Evolutionary conservation across 768 basidiomycete genomes (phyloP).

Genomic region (Russula lepida): DNA sequence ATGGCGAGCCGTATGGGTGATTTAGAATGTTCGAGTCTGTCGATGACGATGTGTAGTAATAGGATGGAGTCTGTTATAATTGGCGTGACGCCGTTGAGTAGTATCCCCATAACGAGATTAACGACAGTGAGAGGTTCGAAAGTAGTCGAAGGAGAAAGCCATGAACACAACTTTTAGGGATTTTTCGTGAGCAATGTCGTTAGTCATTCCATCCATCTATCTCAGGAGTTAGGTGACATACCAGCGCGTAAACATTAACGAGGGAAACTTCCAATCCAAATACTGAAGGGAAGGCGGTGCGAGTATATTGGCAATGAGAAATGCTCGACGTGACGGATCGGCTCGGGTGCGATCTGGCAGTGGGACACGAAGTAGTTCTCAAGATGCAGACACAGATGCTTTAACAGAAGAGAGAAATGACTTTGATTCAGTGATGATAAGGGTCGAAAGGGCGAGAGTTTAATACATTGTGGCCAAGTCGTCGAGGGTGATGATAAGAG

Average conservation of each 20-base stretch:
- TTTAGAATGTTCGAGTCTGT: constrained; percentile 7
- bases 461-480: no score
- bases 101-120: constrained; percentile 9
- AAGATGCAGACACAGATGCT: no score
- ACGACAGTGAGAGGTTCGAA: constrained; percentile 13
- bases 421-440: no score
- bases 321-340: no score
- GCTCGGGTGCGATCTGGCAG: no score
- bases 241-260: constrained; percentile 14
- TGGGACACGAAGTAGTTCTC: no score
- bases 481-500: constrained; percentile 11
- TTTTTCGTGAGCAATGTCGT: background rate
- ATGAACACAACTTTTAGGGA: constrained; percentile 5
- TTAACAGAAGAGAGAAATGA: no score
- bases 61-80: constrained; percentile 11
- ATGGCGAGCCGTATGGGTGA: constrained; percentile 1
- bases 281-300: constrained; percentile 1
- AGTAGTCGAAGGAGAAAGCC: constrained; percentile 11
- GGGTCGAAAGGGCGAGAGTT: no score
- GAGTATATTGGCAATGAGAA: no score
- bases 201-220: background rate
- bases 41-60: constrained; percentile 6
- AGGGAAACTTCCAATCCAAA: constrained; percentile 11
- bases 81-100: constrained; percentile 12
- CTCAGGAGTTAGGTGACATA: background rate